These are phyloP conservation scores for Aspergillus ruber DNA, from an alignment of 2,329 filamentous ascomycete genomes.

Conservation along the genomic window DNA sequence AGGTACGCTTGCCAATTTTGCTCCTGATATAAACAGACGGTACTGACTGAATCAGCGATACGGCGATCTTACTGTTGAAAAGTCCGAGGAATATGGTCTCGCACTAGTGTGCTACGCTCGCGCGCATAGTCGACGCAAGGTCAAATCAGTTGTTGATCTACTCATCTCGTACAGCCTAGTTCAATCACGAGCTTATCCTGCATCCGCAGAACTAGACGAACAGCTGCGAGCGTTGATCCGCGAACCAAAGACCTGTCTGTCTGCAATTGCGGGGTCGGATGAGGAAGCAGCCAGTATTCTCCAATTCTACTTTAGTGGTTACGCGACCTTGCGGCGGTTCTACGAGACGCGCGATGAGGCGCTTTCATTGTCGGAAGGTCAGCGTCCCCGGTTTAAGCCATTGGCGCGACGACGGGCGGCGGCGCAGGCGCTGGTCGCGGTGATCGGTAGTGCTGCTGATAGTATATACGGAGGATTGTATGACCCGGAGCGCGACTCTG, in stretches of 20 bases:
- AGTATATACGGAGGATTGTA: conserved; percentile 88
- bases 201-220: conserved; percentile 63
- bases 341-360: conserved; percentile 79
- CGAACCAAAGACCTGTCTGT: conserved; percentile 65
- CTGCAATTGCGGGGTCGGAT: conserved; percentile 66
- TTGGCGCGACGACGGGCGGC: conserved; percentile 62
- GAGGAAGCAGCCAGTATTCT: conserved; percentile 75
- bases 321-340: conserved; percentile 83
- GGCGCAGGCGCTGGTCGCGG: conserved; percentile 68
- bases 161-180: conserved; percentile 82
- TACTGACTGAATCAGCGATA: conserved; percentile 56
- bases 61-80: conserved; percentile 67
- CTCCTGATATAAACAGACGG: neutral
- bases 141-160: conserved; percentile 78
- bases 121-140: conserved; percentile 68
- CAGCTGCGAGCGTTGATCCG: conserved; percentile 64
- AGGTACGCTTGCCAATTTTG: conserved; percentile 51
- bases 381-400: conserved; percentile 43
- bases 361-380: conserved; percentile 30
- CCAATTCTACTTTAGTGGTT: conserved; percentile 80
- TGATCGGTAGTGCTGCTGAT: conserved; percentile 79
- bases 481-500: conserved; percentile 70
- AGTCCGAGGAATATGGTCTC: conserved; percentile 73
- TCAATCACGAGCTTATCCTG: conserved; percentile 74
- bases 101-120: conserved; percentile 87